Percentiles rank a stretch among this genome's conserved stretches.
Conservation (phyloP, 345 rosid species). For the Lumnitzera racemosa region DNA sequence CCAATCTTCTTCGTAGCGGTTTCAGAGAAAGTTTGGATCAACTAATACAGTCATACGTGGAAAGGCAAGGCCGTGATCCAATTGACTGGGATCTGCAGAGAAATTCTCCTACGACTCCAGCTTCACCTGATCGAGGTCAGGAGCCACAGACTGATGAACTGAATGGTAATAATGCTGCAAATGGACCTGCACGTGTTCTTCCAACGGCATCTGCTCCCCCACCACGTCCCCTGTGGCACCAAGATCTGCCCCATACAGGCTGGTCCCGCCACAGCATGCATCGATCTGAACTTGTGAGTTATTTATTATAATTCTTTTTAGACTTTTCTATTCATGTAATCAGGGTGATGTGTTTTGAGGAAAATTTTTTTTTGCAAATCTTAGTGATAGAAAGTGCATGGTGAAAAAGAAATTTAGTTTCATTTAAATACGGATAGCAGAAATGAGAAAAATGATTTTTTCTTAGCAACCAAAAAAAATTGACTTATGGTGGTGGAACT, state of each 20-base stretch:
- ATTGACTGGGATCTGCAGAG: conserved; percentile 91
- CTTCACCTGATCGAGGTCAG: conserved; percentile 54
- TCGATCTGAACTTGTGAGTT: conserved; percentile 84
- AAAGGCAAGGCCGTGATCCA: conserved; percentile 83
- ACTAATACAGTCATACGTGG: conserved; percentile 84
- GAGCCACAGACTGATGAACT: conserved; percentile 62
- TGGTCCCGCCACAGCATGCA: conserved; percentile 93
- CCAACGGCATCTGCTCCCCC: conserved; percentile 89
- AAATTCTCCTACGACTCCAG: conserved; percentile 48
- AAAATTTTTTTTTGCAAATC: too few species aligned
- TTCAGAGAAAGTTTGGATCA: conserved; percentile 99
- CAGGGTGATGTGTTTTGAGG: too few species aligned
- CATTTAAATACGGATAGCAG: too few species aligned
- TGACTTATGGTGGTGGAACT: too few species aligned
- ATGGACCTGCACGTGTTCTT: conserved; percentile 58
- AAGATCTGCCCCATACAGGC: conserved; percentile 66
- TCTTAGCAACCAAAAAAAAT: too few species aligned
- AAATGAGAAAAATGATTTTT: too few species aligned
- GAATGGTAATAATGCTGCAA: conserved; percentile 36
- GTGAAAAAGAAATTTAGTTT: too few species aligned
- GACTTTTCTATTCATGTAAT: too few species aligned
- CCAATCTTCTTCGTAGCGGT: conserved; percentile 94
- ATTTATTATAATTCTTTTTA: too few species aligned
- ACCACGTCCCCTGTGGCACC: conserved; percentile 95
- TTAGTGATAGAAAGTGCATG: too few species aligned